Percentiles rank a stretch among this genome's conserved stretches.
phyloP scores from a whole-genome alignment of 306 rosid genomes.

The Inga leiocalycina region DNA sequence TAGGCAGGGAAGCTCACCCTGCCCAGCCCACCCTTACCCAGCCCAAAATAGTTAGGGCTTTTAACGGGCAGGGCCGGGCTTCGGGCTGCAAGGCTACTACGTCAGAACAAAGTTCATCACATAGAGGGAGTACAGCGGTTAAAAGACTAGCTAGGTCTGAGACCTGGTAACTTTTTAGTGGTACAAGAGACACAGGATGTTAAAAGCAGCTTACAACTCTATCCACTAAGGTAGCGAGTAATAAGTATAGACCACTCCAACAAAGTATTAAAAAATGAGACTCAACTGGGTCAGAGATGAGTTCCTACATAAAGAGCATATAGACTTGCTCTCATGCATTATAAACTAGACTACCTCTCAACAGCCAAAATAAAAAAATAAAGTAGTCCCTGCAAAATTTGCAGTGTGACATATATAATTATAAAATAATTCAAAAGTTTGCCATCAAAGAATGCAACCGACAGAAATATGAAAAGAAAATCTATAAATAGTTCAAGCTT shows the following conservation, averaged over 20 bases:
- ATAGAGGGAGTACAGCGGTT: background rate
- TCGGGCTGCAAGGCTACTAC: background rate
- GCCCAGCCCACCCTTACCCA: no score
- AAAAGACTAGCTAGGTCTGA: background rate
- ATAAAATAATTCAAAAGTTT: no score
- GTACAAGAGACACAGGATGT: background rate
- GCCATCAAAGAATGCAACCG: background rate
- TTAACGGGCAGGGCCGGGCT: no score
- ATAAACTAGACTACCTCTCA: background rate
- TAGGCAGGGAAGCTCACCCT: no score
- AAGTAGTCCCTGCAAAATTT: no score
- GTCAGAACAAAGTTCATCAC: background rate
- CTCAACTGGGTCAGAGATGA: background rate
- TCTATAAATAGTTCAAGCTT: background rate
- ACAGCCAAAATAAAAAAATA: no score
- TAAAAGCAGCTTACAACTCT: background rate
- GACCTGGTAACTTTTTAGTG: background rate
- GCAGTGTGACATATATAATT: no score
- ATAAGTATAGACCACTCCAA: background rate
- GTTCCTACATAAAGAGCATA: background rate
- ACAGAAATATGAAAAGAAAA: conserved; percentile 19
- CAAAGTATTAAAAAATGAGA: background rate
- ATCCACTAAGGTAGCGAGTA: background rate
- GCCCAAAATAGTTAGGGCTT: no score
- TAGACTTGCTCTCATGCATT: background rate